These are phyloP conservation scores for Starmerella stigmatis DNA, from an alignment of 805 yeast species.

Conservation along the genomic window DNA sequence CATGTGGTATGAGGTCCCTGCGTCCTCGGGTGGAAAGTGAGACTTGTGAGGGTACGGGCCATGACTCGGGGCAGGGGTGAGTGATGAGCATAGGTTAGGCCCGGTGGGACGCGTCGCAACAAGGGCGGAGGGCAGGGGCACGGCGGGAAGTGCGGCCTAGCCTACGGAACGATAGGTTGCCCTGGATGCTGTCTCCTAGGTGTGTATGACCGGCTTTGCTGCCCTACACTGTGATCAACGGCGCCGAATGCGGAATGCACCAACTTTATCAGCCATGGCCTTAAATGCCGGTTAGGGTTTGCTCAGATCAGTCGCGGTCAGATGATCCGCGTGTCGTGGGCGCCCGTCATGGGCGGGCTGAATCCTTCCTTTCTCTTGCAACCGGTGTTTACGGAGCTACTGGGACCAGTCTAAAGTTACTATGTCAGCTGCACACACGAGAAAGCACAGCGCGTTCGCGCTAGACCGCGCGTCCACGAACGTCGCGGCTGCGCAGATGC, in stretches of 20 bases:
- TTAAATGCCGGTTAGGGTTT: background rate
- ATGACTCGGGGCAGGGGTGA: no score
- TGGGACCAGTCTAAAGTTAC: background rate
- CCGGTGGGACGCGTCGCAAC: no score
- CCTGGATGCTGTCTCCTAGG: no score
- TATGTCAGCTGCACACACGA: slow-evolving; percentile 11
- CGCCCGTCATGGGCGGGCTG: no score
- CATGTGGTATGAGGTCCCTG: background rate
- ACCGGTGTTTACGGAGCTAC: background rate
- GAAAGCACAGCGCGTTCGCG: slow-evolving; percentile 36
- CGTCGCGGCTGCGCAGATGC: slow-evolving; percentile 95
- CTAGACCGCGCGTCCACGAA: slow-evolving; percentile 91
- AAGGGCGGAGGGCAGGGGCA: no score
- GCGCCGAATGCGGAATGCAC: background rate
- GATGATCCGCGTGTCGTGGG: no score
- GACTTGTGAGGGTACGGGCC: no score
- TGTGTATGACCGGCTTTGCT: background rate
- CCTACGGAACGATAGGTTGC: no score
- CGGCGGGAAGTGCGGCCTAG: no score
- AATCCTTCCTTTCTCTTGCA: background rate
- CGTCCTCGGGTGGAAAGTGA: no score
- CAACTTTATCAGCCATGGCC: background rate
- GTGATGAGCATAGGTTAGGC: no score
- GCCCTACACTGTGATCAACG: no score
- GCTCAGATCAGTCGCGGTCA: background rate